Conservation (phyloP, 495 filamentous ascomycete species). For the Penicillium canescens region DNA sequence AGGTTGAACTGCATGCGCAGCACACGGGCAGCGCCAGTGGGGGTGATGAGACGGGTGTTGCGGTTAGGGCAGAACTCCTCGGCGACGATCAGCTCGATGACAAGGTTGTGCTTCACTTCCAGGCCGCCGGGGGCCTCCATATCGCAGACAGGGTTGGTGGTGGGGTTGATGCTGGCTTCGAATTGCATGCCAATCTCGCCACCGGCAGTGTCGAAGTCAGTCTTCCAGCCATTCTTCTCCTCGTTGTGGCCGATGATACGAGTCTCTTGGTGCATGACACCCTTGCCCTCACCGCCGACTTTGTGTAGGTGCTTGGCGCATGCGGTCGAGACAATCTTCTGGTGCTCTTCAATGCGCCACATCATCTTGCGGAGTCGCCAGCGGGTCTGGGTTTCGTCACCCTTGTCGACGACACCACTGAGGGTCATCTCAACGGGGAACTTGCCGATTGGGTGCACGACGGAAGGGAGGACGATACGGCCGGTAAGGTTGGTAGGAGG, state of each 20-base stretch:
- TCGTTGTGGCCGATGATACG: constrained; percentile 74
- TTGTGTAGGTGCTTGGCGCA: constrained; percentile 77
- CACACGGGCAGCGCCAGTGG: constrained; percentile 88
- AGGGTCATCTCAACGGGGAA: constrained; percentile 78
- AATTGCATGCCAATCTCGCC: constrained; percentile 83
- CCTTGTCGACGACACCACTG: constrained; percentile 72
- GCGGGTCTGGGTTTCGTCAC: constrained; percentile 61
- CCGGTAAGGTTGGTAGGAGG: constrained; percentile 92
- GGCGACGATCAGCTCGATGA: constrained; percentile 91
- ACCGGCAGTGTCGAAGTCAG: constrained; percentile 73
- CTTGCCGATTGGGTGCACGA: constrained; percentile 85
- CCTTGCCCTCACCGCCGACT: constrained; percentile 71
- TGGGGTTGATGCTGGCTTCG: constrained; percentile 64
- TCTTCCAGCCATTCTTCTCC: constrained; percentile 90
- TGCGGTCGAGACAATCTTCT: constrained; percentile 76
- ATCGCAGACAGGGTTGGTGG: constrained; percentile 71
- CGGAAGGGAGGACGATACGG: constrained; percentile 72
- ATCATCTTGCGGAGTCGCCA: constrained; percentile 89
- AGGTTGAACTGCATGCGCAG: constrained; percentile 89
- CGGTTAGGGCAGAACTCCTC: constrained; percentile 83
- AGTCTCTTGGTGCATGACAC: constrained; percentile 73
- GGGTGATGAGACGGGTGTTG: constrained; percentile 69
- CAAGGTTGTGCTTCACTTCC: constrained; percentile 75
- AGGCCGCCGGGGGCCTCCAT: constrained; percentile 77
- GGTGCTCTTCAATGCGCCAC: constrained; percentile 89